Conservation (phyloP, 345 rosid genomes). For the Aethionema arabicum region DNA sequence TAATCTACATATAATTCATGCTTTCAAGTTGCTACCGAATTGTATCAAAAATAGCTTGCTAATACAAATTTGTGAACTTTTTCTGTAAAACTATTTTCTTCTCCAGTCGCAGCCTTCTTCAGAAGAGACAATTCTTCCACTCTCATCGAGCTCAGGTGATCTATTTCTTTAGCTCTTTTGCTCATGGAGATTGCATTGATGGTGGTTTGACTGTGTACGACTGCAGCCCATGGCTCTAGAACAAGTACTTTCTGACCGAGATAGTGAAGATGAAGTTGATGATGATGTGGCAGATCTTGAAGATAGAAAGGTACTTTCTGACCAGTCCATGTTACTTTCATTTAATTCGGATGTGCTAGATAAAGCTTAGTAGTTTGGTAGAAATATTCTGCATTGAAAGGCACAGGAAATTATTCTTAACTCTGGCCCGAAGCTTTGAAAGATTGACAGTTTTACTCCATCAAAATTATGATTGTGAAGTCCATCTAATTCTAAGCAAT, state of each 20-base stretch:
- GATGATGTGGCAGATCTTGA: conserved; percentile 99
- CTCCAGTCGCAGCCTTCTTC: conserved; percentile 78
- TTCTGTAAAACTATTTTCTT: conserved; percentile 10
- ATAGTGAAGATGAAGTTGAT: conserved; percentile 98
- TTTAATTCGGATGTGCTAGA: conserved; percentile 8
- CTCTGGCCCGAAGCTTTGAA: too few species aligned
- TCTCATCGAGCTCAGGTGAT: conserved; percentile 99
- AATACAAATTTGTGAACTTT: conserved; percentile 20
- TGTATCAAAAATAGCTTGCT: conserved; percentile 23
- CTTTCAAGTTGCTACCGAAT: neutral
- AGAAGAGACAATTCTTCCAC: conserved; percentile 91
- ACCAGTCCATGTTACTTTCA: neutral
- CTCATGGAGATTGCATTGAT: conserved; percentile 16
- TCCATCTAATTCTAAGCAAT: too few species aligned
- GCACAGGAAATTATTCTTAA: too few species aligned
- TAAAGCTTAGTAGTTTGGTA: conserved; percentile 17
- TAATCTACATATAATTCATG: conserved; percentile 16
- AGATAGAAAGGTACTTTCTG: conserved; percentile 84
- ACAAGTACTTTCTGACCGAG: conserved; percentile 91
- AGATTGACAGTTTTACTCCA: too few species aligned
- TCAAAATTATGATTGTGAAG: too few species aligned
- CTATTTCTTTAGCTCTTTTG: conserved; percentile 1
- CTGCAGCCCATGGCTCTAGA: conserved; percentile 88
- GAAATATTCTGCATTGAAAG: too few species aligned
- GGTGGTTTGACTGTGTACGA: conserved; percentile 20